Conservation (phyloP, 768 basidiomycete species). For the Calocybe cyanea region DNA sequence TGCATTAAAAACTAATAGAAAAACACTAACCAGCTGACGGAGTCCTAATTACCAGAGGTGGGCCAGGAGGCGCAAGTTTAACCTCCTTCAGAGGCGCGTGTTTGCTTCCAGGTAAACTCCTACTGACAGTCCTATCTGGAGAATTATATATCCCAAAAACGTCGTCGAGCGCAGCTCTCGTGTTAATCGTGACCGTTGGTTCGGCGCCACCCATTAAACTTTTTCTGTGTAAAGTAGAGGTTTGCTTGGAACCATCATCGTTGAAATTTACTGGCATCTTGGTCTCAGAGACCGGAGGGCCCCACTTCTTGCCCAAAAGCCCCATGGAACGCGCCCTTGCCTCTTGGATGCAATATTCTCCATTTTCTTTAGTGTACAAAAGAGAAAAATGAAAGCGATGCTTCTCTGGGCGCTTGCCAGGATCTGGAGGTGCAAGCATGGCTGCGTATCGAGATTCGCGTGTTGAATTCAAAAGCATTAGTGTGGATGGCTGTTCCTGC, state of each 20-base stretch:
- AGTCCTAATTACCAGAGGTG: constrained; percentile 34
- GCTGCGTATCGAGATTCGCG: constrained; percentile 58
- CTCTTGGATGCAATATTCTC: constrained; percentile 86
- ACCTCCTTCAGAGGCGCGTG: constrained; percentile 69
- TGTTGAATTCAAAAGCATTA: constrained; percentile 32
- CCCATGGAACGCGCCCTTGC: constrained; percentile 79
- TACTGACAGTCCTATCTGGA: constrained; percentile 68
- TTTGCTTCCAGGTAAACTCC: constrained; percentile 60
- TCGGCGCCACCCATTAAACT: constrained; percentile 48
- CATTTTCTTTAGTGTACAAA: constrained; percentile 69
- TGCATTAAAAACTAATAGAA: constrained; percentile 4
- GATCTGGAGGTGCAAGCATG: constrained; percentile 67
- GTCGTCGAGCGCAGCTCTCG: constrained; percentile 90
- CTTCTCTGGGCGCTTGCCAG: constrained; percentile 71
- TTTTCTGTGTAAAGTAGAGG: constrained; percentile 35
- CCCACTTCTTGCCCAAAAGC: constrained; percentile 81
- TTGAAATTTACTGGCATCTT: constrained; percentile 53
- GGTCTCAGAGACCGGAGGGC: constrained; percentile 49
- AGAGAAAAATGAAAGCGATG: constrained; percentile 64
- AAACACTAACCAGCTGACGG: constrained; percentile 29
- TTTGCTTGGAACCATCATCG: constrained; percentile 50
- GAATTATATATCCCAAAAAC: constrained; percentile 97
- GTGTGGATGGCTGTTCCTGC: constrained; percentile 13
- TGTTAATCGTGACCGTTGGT: constrained; percentile 94
- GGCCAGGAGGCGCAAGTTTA: constrained; percentile 50